A percentile compares a stretch with the other conserved stretches of the same genome.
Evolutionary conservation across 345 rosid species (phyloP).

Genomic region (Gynandropsis gynandra): DNA sequence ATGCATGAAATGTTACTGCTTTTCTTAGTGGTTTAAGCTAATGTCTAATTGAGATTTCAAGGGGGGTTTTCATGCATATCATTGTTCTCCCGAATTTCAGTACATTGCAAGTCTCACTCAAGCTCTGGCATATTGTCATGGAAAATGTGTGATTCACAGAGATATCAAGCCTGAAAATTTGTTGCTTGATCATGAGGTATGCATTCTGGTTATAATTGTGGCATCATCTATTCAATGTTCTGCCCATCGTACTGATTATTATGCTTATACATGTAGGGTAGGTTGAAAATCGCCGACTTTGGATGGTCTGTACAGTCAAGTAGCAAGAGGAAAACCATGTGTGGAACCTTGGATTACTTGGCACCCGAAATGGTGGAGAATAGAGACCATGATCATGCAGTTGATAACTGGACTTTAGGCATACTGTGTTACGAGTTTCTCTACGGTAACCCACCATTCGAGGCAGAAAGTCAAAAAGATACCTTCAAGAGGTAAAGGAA

Average conservation of each 20-base stretch:
- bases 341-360: conserved; percentile 91
- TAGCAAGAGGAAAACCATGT: conserved; percentile 86
- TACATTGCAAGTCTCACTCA: conserved; percentile 82
- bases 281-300: conserved; percentile 86
- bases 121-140: conserved; percentile 86
- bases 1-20: neutral
- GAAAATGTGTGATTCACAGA: conserved; percentile 89
- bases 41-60: neutral
- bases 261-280: conserved; percentile 45
- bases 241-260: neutral
- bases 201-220: neutral
- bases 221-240: neutral
- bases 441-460: conserved; percentile 86
- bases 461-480: conserved; percentile 74
- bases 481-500: conserved; percentile 67
- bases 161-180: conserved; percentile 96
- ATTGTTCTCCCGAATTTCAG: conserved; percentile 32
- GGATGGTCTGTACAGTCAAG: conserved; percentile 99
- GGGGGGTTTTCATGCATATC: neutral
- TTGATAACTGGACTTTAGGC: conserved; percentile 96
- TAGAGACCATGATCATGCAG: conserved; percentile 79
- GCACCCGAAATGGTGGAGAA: conserved; percentile 98
- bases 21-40: neutral
- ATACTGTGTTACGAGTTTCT: conserved; percentile 91
- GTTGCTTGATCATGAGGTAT: conserved; percentile 94